A percentile compares a stretch with the other conserved stretches of the same genome.
Evolutionary conservation across 345 rosid genomes (phyloP).

Genomic region (Camelina neglecta): DNA sequence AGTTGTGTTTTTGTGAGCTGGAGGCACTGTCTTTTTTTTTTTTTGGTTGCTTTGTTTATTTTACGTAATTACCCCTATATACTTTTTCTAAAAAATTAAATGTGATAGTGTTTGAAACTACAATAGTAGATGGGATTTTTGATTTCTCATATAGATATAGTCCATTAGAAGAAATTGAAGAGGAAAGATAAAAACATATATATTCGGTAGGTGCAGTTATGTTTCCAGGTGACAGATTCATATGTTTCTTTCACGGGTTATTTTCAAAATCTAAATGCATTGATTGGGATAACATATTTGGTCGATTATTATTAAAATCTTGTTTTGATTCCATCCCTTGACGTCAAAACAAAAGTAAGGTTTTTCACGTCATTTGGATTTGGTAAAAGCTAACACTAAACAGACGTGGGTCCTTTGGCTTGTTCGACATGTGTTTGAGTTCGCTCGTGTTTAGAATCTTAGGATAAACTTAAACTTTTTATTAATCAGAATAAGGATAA

Average conservation of each 20-base stretch:
- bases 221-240: conserved; percentile 39
- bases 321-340: not conserved
- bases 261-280: not conserved
- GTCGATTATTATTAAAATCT: not conserved
- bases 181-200: conserved; percentile 1
- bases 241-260: conserved; percentile 29
- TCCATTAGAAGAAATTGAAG: not conserved
- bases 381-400: not conserved
- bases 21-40: conserved; percentile 34
- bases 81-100: not conserved
- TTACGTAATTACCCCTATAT: conserved; percentile 12
- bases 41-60: not conserved
- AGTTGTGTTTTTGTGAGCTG: conserved; percentile 44
- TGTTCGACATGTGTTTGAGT: conserved; percentile 13
- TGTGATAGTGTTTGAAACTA: conserved; percentile 5
- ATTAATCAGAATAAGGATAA: not conserved
- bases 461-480: not conserved
- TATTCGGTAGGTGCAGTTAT: conserved; percentile 19
- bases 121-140: not conserved
- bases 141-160: not conserved
- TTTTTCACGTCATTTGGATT: conserved; percentile 21
- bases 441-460: conserved; percentile 1
- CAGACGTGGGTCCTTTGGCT: conserved; percentile 6
- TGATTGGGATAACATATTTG: not conserved
- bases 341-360: not conserved